Evolutionary conservation across 139 green algal species (phyloP).

Genomic region (Closterium sp.): DNA sequence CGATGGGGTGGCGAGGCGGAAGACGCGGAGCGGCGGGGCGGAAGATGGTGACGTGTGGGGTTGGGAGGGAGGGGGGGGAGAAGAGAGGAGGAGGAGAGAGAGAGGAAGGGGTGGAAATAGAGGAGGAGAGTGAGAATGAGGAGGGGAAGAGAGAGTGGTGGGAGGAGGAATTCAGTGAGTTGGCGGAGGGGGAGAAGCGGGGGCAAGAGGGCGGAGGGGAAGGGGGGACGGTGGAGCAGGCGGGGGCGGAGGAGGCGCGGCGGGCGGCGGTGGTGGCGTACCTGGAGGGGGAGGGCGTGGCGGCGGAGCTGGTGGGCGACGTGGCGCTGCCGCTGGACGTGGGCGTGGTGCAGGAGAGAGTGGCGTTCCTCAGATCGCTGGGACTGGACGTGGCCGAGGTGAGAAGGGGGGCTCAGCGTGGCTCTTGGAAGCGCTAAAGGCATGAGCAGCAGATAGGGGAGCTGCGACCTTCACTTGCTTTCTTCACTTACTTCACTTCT

Average conservation of each 20-base stretch:
- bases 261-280: slow-evolving; percentile 7
- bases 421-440: too few species aligned
- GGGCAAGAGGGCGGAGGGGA: background rate
- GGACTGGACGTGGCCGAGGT: slow-evolving; percentile 10
- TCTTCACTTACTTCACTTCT: background rate
- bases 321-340: slow-evolving; percentile 1
- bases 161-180: background rate
- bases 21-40: background rate
- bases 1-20: background rate
- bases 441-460: too few species aligned
- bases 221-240: background rate
- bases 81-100: background rate
- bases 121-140: background rate
- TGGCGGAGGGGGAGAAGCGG: background rate
- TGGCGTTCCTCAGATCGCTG: slow-evolving; percentile 5
- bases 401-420: background rate
- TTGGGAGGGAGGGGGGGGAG: background rate
- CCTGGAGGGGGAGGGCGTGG: slow-evolving; percentile 9
- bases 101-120: background rate
- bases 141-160: background rate
- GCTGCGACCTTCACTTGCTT: background rate
- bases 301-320: slow-evolving; percentile 1
- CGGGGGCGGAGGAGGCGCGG: background rate
- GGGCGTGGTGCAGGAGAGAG: background rate
- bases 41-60: background rate